Conservation (phyloP, 2,329 filamentous ascomycete genomes). For the Alternaria longipes region DNA sequence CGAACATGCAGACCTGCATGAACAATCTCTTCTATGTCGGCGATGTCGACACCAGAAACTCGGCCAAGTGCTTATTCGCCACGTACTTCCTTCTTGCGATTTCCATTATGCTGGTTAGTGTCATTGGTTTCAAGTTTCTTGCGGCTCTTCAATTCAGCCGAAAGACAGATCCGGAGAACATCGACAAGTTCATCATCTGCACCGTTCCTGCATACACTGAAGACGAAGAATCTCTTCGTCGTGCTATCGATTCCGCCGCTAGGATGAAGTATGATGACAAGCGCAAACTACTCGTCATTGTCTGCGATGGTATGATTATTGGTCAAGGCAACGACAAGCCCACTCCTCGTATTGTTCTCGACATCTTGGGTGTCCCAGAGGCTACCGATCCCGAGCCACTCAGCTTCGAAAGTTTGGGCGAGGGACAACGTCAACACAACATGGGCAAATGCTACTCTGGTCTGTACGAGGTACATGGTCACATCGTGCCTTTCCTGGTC, state of each 20-base stretch:
- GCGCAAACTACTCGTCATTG: slow-evolving; percentile 88
- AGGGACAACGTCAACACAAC: slow-evolving; percentile 97
- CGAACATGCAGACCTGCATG: slow-evolving; percentile 81
- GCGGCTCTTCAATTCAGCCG: slow-evolving; percentile 92
- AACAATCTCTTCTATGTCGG: slow-evolving; percentile 96
- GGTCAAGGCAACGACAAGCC: slow-evolving; percentile 97
- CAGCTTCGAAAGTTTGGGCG: slow-evolving; percentile 95
- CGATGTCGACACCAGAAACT: slow-evolving; percentile 89
- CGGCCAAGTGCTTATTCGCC: slow-evolving; percentile 83
- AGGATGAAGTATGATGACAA: slow-evolving; percentile 98
- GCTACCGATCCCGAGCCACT: slow-evolving; percentile 93
- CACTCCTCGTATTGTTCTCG: slow-evolving; percentile 93
- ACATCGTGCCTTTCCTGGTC: slow-evolving; percentile 97
- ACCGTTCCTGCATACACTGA: slow-evolving; percentile 98
- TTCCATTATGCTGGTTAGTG: slow-evolving; percentile 77
- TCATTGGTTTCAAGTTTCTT: slow-evolving; percentile 96
- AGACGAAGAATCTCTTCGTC: slow-evolving; percentile 95
- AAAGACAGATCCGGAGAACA: slow-evolving; percentile 91
- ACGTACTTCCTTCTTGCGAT: slow-evolving; percentile 89
- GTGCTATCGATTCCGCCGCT: slow-evolving; percentile 95
- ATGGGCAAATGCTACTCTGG: slow-evolving; percentile 99
- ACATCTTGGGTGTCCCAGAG: slow-evolving; percentile 94
- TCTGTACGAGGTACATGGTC: slow-evolving; percentile 95
- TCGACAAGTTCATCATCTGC: slow-evolving; percentile 98
- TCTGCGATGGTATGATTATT: slow-evolving; percentile 99